Conservation (phyloP, 768 basidiomycete species). For the Tulasnella sp. region DNA sequence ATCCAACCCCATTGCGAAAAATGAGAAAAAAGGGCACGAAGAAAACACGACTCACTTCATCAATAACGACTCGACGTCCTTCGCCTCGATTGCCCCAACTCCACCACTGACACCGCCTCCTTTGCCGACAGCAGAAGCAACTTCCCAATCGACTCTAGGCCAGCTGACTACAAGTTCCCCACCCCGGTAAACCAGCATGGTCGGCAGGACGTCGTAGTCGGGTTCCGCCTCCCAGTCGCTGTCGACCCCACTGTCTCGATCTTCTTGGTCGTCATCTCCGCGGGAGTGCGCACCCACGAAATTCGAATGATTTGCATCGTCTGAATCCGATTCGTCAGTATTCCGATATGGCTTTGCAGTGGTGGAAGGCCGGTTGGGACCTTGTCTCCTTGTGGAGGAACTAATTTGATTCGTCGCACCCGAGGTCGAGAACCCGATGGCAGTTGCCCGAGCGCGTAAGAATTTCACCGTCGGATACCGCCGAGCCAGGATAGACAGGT, state of each 20-base stretch:
- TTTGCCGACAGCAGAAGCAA: neutral
- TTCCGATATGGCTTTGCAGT: neutral
- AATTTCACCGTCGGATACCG: conserved; percentile 62
- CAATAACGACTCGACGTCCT: conserved; percentile 14
- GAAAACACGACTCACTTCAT: conserved; percentile 2
- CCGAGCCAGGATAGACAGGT: conserved; percentile 55
- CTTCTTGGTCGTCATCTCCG: conserved; percentile 5
- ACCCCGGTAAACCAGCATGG: conserved; percentile 19
- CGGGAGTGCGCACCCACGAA: neutral
- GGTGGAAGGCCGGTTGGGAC: neutral
- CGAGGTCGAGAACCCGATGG: conserved; percentile 51
- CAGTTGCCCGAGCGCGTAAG: conserved; percentile 62
- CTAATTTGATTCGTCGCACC: neutral
- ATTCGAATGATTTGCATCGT: neutral
- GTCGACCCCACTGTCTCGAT: conserved; percentile 9
- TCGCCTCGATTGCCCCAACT: neutral
- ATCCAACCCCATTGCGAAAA: too few relatives aligned
- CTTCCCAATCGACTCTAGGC: conserved; percentile 18
- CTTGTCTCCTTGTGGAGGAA: neutral
- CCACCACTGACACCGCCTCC: conserved; percentile 8
- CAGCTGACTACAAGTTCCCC: conserved; percentile 19
- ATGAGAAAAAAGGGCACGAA: neutral
- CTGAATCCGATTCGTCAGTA: neutral
- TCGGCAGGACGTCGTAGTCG: conserved; percentile 19
- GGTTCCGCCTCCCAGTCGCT: conserved; percentile 15